phyloP scores from a whole-genome alignment of 164 flowering plant genomes.

The Echeveria elegans region DNA sequence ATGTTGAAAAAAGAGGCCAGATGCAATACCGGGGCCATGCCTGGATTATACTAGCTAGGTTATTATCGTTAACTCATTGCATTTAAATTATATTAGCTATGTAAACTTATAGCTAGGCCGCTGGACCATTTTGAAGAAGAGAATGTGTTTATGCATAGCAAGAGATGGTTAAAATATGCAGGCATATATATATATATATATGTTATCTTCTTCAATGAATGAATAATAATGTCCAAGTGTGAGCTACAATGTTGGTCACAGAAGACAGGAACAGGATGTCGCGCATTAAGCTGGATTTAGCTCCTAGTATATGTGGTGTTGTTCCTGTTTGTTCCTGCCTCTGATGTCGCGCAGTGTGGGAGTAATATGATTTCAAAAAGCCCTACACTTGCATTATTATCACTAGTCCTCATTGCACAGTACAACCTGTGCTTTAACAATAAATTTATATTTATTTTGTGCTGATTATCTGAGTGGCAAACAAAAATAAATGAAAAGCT shows the following conservation, averaged over 20 bases:
- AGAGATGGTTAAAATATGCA: too few relatives aligned
- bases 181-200: background rate
- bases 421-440: too few relatives aligned
- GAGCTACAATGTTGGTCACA: background rate
- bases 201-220: constrained; percentile 3
- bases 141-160: background rate
- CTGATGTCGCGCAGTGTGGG: background rate
- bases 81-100: too few relatives aligned
- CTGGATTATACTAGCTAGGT: background rate
- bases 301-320: background rate
- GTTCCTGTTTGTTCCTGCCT: background rate
- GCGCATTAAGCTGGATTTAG: background rate
- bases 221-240: constrained; percentile 7
- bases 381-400: background rate
- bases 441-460: too few relatives aligned
- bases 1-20: constrained; percentile 1
- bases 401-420: too few relatives aligned
- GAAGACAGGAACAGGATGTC: background rate
- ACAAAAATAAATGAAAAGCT: too few relatives aligned
- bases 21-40: constrained; percentile 2
- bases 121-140: constrained; percentile 2
- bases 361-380: background rate
- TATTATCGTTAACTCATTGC: background rate
- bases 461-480: too few relatives aligned
- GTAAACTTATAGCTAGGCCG: background rate